A percentile compares a stretch with the other conserved stretches of the same genome.
phyloP scores from a whole-genome alignment of 2,329 filamentous ascomycete genomes.

The Rhexocercosporidium sp. region DNA sequence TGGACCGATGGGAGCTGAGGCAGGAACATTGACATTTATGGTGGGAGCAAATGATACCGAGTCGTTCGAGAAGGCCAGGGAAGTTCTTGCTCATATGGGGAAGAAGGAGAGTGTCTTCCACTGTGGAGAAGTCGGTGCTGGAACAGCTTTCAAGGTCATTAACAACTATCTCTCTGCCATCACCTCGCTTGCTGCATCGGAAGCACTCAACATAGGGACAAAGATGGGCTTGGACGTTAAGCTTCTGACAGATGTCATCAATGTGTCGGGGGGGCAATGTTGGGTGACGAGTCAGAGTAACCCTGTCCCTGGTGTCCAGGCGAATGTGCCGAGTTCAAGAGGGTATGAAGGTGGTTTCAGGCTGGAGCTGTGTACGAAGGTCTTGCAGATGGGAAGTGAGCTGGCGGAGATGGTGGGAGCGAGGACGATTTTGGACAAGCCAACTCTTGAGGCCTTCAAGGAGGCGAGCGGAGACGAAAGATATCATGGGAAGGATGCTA shows the following conservation, averaged over 20 bases:
- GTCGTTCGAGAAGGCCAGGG: slow-evolving; percentile 58
- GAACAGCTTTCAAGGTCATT: slow-evolving; percentile 67
- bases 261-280: slow-evolving; percentile 49
- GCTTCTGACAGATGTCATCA: slow-evolving; percentile 56
- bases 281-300: slow-evolving; percentile 43
- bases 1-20: slow-evolving; percentile 43
- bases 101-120: slow-evolving; percentile 50
- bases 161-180: slow-evolving; percentile 66
- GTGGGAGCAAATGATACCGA: slow-evolving; percentile 49
- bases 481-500: slow-evolving; percentile 28
- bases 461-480: slow-evolving; percentile 24
- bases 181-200: slow-evolving; percentile 61
- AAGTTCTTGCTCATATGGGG: slow-evolving; percentile 64
- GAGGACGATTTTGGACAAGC: slow-evolving; percentile 20
- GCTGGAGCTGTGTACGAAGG: slow-evolving; percentile 64
- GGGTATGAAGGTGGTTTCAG: slow-evolving; percentile 57
- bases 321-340: slow-evolving; percentile 40
- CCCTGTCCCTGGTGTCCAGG: slow-evolving; percentile 43
- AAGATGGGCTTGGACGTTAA: slow-evolving; percentile 59
- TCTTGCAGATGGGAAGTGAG: slow-evolving; percentile 59
- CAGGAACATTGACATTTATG: slow-evolving; percentile 47
- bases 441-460: slow-evolving; percentile 21
- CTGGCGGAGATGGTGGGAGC: slow-evolving; percentile 54
- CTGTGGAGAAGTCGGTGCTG: slow-evolving; percentile 63
- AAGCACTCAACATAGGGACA: slow-evolving; percentile 67